These are phyloP conservation scores for Ambrosia trifida DNA, from an alignment of 129 eudicot species.

Conservation along the genomic window DNA sequence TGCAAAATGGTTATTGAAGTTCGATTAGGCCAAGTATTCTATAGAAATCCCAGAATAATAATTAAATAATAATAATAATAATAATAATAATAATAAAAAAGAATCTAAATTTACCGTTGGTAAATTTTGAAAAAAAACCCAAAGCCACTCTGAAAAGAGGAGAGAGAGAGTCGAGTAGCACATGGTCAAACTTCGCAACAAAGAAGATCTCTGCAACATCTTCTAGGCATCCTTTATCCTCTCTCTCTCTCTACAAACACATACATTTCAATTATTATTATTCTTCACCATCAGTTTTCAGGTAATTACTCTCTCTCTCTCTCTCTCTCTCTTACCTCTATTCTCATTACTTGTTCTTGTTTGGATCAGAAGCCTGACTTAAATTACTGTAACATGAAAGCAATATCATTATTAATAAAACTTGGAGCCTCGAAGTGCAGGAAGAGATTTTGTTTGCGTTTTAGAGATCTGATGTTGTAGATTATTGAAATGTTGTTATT, in stretches of 20 bases:
- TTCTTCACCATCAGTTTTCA: conserved; percentile 14
- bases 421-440: background rate
- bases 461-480: conserved; percentile 8
- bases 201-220: conserved; percentile 34
- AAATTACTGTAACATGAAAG: conserved; percentile 7
- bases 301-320: background rate
- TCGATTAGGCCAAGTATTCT: too few relatives aligned
- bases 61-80: too few relatives aligned
- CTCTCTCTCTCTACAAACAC: conserved; percentile 18
- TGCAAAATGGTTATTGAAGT: too few relatives aligned
- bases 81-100: background rate
- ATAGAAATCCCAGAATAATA: too few relatives aligned
- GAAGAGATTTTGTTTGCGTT: conserved; percentile 16
- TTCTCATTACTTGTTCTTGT: background rate
- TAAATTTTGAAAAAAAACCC: background rate
- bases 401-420: background rate
- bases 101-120: background rate
- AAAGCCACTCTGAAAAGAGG: background rate
- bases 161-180: conserved; percentile 16
- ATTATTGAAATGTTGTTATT: background rate
- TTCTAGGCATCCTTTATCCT: background rate
- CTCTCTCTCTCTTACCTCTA: background rate
- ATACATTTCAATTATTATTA: background rate
- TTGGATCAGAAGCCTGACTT: conserved; percentile 13
- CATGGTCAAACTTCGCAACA: conserved; percentile 32